These are phyloP conservation scores for Prunus dulcis DNA, from an alignment of 306 rosid species.

Conservation along the genomic window DNA sequence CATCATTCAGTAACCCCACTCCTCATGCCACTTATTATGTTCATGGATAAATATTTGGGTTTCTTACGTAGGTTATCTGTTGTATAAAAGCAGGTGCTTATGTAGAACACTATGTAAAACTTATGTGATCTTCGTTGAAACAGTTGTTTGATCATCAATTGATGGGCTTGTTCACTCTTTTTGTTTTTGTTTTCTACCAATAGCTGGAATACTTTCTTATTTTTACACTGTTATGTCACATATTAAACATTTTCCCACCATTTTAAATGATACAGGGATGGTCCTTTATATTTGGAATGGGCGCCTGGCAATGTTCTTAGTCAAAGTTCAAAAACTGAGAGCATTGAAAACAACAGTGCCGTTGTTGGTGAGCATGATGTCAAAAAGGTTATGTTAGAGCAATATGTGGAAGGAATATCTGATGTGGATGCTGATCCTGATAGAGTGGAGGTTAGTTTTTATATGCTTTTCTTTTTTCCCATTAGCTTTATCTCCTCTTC, in stretches of 20 bases:
- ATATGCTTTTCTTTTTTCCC: background rate
- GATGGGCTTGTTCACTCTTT: background rate
- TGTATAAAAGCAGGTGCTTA: background rate
- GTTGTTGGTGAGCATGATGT: constrained; percentile 58
- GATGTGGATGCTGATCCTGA: constrained; percentile 78
- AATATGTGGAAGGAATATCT: constrained; percentile 50
- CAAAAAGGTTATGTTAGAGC: constrained; percentile 59
- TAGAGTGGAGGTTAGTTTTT: constrained; percentile 76
- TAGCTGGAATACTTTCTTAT: background rate
- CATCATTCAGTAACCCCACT: no score
- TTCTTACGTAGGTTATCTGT: background rate
- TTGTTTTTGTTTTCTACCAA: background rate
- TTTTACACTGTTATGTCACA: background rate
- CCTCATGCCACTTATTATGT: background rate
- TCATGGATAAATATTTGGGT: background rate
- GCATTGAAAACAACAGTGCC: constrained; percentile 35
- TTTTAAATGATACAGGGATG: constrained; percentile 58
- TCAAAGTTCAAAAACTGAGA: constrained; percentile 40
- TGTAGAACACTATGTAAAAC: background rate
- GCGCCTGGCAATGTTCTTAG: constrained; percentile 76
- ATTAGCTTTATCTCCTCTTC: background rate
- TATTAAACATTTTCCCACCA: constrained; percentile 9
- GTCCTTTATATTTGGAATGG: constrained; percentile 92
- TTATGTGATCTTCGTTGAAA: background rate
- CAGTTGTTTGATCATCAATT: background rate